Evolutionary conservation across 1,284 basidiomycete genomes (phyloP).

Genomic region (Afroboletus lepidellus): DNA sequence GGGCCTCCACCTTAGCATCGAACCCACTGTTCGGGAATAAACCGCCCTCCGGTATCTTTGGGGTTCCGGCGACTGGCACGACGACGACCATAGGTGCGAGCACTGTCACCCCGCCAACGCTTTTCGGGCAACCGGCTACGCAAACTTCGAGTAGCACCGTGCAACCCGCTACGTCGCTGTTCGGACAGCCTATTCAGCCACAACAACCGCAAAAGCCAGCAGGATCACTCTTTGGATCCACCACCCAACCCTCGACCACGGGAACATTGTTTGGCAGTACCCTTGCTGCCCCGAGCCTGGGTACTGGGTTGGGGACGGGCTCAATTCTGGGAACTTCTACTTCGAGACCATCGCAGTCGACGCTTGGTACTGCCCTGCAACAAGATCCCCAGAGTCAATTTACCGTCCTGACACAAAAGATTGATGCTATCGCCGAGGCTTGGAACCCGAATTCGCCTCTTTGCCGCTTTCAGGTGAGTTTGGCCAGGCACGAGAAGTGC

Average conservation of each 20-base stretch:
- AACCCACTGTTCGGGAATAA: constrained; percentile 31
- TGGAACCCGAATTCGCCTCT: constrained; percentile 72
- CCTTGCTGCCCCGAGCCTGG: constrained; percentile 33
- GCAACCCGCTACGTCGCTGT: constrained; percentile 30
- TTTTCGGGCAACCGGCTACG: constrained; percentile 34
- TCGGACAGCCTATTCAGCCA: constrained; percentile 27
- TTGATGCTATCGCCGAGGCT: constrained; percentile 65
- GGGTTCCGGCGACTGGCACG: constrained; percentile 10
- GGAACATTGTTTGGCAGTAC: constrained; percentile 34
- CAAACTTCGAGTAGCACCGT: constrained; percentile 11
- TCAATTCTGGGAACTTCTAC: constrained; percentile 23
- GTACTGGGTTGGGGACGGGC: constrained; percentile 22
- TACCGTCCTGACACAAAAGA: constrained; percentile 55
- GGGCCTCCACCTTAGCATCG: constrained; percentile 14
- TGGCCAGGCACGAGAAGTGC: neutral
- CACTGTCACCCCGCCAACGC: constrained; percentile 22
- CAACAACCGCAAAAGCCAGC: constrained; percentile 31
- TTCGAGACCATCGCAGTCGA: constrained; percentile 26
- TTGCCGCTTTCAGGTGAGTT: constrained; percentile 78
- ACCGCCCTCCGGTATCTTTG: constrained; percentile 19
- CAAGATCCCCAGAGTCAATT: constrained; percentile 64
- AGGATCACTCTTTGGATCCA: constrained; percentile 37
- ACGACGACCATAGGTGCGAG: constrained; percentile 14
- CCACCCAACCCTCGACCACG: constrained; percentile 26
- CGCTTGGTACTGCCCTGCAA: constrained; percentile 37